Conservation (phyloP, 371 early-diverging fungal genomes). For the Mucor racemosus region DNA sequence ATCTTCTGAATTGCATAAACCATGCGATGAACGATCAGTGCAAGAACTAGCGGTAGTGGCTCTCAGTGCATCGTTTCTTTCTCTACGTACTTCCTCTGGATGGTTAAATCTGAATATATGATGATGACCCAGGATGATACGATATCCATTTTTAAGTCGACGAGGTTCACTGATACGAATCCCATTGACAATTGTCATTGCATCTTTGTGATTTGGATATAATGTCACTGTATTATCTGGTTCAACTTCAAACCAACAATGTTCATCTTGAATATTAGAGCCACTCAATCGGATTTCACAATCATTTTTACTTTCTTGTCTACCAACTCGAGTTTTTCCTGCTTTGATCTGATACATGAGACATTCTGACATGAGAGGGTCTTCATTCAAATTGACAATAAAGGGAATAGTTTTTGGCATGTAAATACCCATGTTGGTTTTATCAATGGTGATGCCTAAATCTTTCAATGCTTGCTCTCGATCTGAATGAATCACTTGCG, state of each 20-base stretch:
- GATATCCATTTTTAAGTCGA: slow-evolving; percentile 73
- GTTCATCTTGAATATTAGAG: slow-evolving; percentile 69
- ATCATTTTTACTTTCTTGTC: slow-evolving; percentile 31
- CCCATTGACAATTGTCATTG: slow-evolving; percentile 82
- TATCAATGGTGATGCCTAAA: slow-evolving; percentile 79
- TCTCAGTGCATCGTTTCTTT: slow-evolving; percentile 60
- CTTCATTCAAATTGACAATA: slow-evolving; percentile 89
- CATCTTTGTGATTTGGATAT: slow-evolving; percentile 56
- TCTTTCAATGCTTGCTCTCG: slow-evolving; percentile 81
- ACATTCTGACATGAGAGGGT: slow-evolving; percentile 90
- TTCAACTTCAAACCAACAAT: slow-evolving; percentile 72
- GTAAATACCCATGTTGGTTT: slow-evolving; percentile 77
- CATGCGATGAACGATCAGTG: slow-evolving; percentile 7
- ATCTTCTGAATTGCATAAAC: not conserved
- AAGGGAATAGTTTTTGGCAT: slow-evolving; percentile 86
- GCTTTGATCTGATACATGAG: slow-evolving; percentile 85
- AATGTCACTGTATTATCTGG: slow-evolving; percentile 66
- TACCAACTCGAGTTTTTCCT: slow-evolving; percentile 79
- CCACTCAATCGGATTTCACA: slow-evolving; percentile 81
- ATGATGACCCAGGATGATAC: slow-evolving; percentile 80
- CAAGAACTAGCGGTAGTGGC: slow-evolving; percentile 23
- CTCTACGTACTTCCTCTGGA: slow-evolving; percentile 84
- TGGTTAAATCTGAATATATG: slow-evolving; percentile 88
- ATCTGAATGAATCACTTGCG: slow-evolving; percentile 74
- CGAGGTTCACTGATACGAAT: slow-evolving; percentile 62